These are phyloP conservation scores for Mortierella claussenii DNA, from an alignment of 192 early-diverging fungal species.

Conservation along the genomic window DNA sequence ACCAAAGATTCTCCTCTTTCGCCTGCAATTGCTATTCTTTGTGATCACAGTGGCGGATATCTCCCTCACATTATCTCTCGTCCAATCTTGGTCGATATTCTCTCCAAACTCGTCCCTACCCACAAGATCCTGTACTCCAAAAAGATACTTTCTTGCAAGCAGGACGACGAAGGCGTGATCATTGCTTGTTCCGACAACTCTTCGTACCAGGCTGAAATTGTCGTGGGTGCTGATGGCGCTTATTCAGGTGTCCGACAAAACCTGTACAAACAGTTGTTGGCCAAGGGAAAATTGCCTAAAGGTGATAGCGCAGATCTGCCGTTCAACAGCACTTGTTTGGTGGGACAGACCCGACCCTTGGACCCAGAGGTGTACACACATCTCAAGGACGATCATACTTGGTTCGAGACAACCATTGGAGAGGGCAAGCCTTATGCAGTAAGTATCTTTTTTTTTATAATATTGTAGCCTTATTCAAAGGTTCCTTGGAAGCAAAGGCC, in stretches of 20 bases:
- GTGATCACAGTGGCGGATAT: conserved; percentile 2
- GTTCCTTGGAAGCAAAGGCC: no score
- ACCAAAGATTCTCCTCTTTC: no score
- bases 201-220: conserved; percentile 18
- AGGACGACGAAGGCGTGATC: conserved; percentile 17
- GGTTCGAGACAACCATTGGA: conserved; percentile 5
- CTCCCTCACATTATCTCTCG: conserved; percentile 21
- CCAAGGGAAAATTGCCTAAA: not conserved
- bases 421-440: conserved; percentile 26
- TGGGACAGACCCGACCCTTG: conserved; percentile 11
- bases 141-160: conserved; percentile 12
- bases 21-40: not conserved
- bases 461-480: not conserved
- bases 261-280: conserved; percentile 9
- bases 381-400: not conserved
- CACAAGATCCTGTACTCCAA: conserved; percentile 12
- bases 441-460: not conserved
- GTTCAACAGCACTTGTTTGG: conserved; percentile 11
- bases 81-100: conserved; percentile 6
- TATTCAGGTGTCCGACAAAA: conserved; percentile 21
- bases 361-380: not conserved
- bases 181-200: conserved; percentile 19
- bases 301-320: conserved; percentile 11
- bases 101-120: conserved; percentile 1
- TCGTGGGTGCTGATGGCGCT: conserved; percentile 36